Base-by-base conservation (phyloP, 306 rosid genomes). In the Quercus mongolica region DNA sequence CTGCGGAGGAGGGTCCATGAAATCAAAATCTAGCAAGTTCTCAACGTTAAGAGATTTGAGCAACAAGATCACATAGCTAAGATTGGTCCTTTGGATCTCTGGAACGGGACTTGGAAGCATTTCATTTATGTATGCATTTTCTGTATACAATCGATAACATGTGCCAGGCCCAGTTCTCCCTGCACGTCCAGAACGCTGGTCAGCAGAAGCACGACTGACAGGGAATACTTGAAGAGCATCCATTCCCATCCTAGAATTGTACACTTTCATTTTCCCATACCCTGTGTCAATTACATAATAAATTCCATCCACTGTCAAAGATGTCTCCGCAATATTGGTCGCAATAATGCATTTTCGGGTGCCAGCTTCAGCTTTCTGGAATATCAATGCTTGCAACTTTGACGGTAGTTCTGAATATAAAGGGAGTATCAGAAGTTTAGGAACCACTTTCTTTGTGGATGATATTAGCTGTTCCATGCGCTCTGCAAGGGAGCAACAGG, bases 161-260 rank as follows among this genome's bases (percentile, higher is more conserved):
- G 98, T 95, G 21, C 99, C 99, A 31, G 99, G 99, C 70, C 99
- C 99, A 26, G 99, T 95, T 90, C 99, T 88, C 82, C 99, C 99
- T 55, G 99, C 99, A 75, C 99, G 94, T 69, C 99, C 99, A 73
- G 98, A 85, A 76, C 99, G 97, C 89, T 95, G 99, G 76, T 95
- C 96, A 69, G 99, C 99, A 84, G 99, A 98, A 80, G 99, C 99
- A 35, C 94, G 96, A 75, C 99, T 95, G 72, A 84, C 92, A 26
- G 99, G 99, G 85, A 95, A 95, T 79, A 95, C 99, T 76, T 95
- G 99, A 71, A 95, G 94, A 44, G 99, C 99, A 84, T 95, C 99
- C 99, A 95, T 95, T 31, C 99, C 99, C 99, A 95, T 95, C 86
- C 96, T 87, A 64, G 99, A 98, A 69, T 95, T 95, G 82, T 95